Evolutionary conservation across 2,329 filamentous ascomycete species (phyloP), one percentile per base, ranked within the genome.

Genomic region (Cercospora sp.): DNA sequence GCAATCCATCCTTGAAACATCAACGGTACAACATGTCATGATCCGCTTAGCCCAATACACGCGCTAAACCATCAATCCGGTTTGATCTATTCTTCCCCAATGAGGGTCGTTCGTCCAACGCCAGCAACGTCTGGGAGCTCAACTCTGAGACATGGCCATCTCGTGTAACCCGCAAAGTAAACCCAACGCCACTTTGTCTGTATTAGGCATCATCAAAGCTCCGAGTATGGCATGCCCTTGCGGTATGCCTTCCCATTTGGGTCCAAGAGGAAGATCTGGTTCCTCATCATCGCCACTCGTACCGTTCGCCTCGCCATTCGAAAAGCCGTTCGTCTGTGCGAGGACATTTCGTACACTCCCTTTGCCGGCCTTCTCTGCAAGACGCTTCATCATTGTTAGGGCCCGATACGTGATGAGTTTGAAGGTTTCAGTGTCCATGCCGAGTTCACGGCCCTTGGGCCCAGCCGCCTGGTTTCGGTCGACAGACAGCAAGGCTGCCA

Each of bases 401-500:
- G 82, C 82, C 5, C 83, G 81, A 66, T 82, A 80, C 0, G 82
- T 77, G 65, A 79, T 78, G 51, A 77, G 70, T 61, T 73, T 75
- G 70, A 75, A 77, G 30, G 70, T 75, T 53, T 78, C 77, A 8
- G 70, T 73, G 60, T 78, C 77, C 59, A 69, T 71, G 30, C 72
- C 76, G 30, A 75, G 69, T 48, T 73, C 72, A 20, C 67, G 67
- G 28, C 61, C 67, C 60, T 71, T 72, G 65, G 55, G 66, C 48
- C 66, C 68, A 55, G 66, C 60, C 28, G 68, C 57, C 23, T 67
- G 66, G 36, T 68, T 72, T 60, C 70, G 85, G 87, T 90, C 86
- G 6, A 84, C 84, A 69, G 89, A 91, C 3, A 97, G 83, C 4
- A 91, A 84, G 68, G 90, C 89, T 0, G 94, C 87, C 23, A 97